Evolutionary conservation across 108 stramenopile genomes (phyloP), one percentile per base, ranked within the genome.

Genomic region (Halocafeteria seosinensis): DNA sequence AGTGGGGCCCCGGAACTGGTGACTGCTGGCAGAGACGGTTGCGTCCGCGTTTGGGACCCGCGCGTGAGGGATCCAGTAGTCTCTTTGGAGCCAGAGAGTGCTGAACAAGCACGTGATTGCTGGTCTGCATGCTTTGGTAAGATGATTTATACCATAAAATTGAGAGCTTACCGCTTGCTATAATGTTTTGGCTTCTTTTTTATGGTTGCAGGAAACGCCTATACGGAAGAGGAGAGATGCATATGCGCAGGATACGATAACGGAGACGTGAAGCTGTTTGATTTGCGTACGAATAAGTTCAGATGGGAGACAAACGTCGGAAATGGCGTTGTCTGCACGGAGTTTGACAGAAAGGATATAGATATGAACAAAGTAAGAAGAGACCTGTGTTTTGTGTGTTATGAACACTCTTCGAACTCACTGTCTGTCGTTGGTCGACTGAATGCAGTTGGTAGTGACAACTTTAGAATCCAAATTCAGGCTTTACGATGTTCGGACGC

Each of bases 321-420:
- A 38, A 90, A 90, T 73, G 88, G 87, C 2, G 87, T 90, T n/a
- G 87, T 86, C 29, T 76, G 65, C 37, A 52, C 86, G 21, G 77
- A 86, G 62, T 90, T 88, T 52, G 88, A 90, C 72, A 77, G 88
- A 0, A 73, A 65, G 28, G 89, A 89, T 61, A 87, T 89, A 65
- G 85, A 87, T 63, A 89, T 88, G 88, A 89, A 89, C 68, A 89
- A 89, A n/a, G n/a, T n/a, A n/a, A n/a, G n/a, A n/a, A n/a, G n/a
- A n/a, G n/a, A n/a, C n/a, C n/a, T n/a, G n/a, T n/a, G n/a, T n/a
- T n/a, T 69, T 53, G 72, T 55, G 60, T 37, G 12, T 11, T 61
- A 34, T 53, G 17, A 26, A 13, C 64, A 0, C 21, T n/a, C n/a
- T n/a, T 25, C 21, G 27, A 17, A 1, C 64, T 57, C 1, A 27